Conservation (phyloP, 2,329 filamentous ascomycete species). For the Botrytis porri region DNA sequence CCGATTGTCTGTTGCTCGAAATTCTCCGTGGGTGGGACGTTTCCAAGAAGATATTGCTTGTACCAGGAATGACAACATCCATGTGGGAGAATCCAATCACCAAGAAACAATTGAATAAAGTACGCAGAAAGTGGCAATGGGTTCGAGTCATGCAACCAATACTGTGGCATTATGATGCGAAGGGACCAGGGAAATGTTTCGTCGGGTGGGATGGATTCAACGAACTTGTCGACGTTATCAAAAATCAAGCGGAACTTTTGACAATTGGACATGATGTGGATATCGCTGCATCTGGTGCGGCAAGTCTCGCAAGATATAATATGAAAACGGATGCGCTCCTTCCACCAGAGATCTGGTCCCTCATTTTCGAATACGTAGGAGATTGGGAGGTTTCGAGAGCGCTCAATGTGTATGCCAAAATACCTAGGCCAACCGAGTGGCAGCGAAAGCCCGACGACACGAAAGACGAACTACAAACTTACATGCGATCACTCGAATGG, state of each 20-base stretch:
- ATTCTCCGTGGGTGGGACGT: conserved; percentile 83
- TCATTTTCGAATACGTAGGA: conserved; percentile 76
- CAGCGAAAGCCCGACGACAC: conserved; percentile 56
- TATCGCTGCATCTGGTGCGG: conserved; percentile 37
- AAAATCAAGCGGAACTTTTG: conserved; percentile 73
- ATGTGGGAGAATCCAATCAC: conserved; percentile 93
- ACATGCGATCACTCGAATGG: conserved; percentile 80
- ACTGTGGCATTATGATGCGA: conserved; percentile 72
- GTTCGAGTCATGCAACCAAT: conserved; percentile 77
- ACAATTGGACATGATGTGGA: conserved; percentile 68
- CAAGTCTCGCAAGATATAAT: conserved; percentile 45
- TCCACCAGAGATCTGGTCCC: conserved; percentile 84
- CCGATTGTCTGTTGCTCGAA: conserved; percentile 76
- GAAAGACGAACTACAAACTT: conserved; percentile 64
- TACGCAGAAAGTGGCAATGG: conserved; percentile 83
- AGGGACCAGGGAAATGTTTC: conserved; percentile 50
- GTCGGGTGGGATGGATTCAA: conserved; percentile 64
- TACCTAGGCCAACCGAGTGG: conserved; percentile 74
- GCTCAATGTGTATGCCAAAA: conserved; percentile 74
- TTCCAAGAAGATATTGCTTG: conserved; percentile 77
- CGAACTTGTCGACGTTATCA: conserved; percentile 70
- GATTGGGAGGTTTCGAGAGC: conserved; percentile 91
- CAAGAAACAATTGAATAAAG: conserved; percentile 80
- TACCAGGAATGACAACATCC: conserved; percentile 83
- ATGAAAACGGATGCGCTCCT: conserved; percentile 48